Evolutionary conservation across 768 basidiomycete genomes (phyloP).

Genomic region (Tulasnella sp.): DNA sequence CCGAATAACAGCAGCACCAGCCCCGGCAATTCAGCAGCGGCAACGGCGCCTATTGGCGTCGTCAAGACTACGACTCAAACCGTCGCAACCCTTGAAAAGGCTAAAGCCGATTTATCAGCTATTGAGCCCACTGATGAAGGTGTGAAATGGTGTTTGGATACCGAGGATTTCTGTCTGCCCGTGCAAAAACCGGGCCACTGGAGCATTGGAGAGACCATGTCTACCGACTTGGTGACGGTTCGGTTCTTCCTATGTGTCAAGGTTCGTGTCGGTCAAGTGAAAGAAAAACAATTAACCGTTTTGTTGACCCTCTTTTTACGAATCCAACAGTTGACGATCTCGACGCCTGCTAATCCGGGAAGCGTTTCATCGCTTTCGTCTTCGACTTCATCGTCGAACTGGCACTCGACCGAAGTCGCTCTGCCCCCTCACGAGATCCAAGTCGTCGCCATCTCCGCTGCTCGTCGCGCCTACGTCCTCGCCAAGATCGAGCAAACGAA

Average conservation of each 20-base stretch:
- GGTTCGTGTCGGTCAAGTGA: conserved; percentile 48
- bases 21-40: neutral
- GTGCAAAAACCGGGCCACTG: conserved; percentile 65
- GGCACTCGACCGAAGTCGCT: conserved; percentile 13
- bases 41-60: conserved; percentile 26
- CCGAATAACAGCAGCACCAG: neutral
- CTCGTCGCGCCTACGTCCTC: conserved; percentile 23
- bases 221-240: conserved; percentile 64
- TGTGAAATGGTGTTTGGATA: conserved; percentile 12
- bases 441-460: conserved; percentile 4
- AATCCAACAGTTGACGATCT: neutral
- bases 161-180: conserved; percentile 60
- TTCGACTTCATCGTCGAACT: conserved; percentile 45
- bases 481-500: conserved; percentile 28
- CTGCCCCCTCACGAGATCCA: conserved; percentile 26
- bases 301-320: neutral
- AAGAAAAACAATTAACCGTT: neutral
- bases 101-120: conserved; percentile 58
- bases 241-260: conserved; percentile 73
- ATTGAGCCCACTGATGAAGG: neutral
- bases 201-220: conserved; percentile 78
- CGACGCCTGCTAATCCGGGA: neutral
- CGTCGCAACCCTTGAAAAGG: conserved; percentile 59
- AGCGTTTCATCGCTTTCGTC: neutral
- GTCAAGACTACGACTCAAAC: conserved; percentile 55